Evolutionary conservation across 768 basidiomycete species (phyloP).

Genomic region (Tephrocybe sp.): DNA sequence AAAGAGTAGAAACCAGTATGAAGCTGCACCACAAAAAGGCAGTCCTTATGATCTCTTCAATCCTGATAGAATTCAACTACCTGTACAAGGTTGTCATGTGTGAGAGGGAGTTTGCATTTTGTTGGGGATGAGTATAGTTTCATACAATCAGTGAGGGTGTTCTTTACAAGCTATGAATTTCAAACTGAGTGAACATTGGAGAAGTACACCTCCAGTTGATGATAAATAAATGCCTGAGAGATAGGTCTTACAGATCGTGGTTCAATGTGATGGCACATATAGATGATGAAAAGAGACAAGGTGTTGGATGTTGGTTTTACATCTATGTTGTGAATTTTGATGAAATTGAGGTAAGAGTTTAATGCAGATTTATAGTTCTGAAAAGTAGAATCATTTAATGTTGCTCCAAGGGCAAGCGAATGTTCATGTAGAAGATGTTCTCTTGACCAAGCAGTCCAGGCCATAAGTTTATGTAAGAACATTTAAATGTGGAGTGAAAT

Average conservation of each 20-base stretch:
- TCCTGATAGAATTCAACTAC: not conserved
- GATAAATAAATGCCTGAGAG: no score
- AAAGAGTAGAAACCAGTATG: constrained; percentile 24
- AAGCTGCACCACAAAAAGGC: constrained; percentile 28
- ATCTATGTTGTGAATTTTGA: not conserved
- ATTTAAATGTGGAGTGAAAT: no score
- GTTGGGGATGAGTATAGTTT: not conserved
- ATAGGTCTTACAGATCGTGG: no score
- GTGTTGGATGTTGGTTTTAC: constrained; percentile 18
- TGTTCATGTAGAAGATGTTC: not conserved
- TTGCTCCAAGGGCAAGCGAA: not conserved
- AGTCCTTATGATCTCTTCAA: constrained; percentile 12
- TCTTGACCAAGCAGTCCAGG: not conserved
- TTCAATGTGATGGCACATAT: not conserved
- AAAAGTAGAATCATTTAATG: constrained; percentile 26
- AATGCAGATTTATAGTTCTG: constrained; percentile 20
- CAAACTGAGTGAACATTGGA: no score
- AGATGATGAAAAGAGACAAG: not conserved
- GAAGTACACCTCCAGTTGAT: no score
- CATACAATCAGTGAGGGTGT: not conserved
- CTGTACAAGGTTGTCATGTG: not conserved
- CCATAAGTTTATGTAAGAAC: no score
- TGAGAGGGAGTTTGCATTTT: not conserved
- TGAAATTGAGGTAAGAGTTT: not conserved
- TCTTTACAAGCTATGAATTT: no score